A percentile compares a stretch with the other conserved stretches of the same genome.
Evolutionary conservation across 148 eudicot genomes (phyloP).

Genomic region (Dysphania ambrosioides): DNA sequence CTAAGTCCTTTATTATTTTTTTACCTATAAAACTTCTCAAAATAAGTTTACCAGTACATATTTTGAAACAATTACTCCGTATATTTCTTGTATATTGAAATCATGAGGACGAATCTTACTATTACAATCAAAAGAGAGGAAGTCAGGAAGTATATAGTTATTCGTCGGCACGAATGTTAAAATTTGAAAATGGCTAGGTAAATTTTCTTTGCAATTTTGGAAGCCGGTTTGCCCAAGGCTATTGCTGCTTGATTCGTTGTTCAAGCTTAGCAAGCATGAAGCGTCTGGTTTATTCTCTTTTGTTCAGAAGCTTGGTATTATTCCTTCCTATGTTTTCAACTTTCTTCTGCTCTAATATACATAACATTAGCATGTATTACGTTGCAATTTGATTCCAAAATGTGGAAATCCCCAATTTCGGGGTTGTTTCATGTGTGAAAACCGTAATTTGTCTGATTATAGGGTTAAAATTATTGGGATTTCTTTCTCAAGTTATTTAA

Average conservation of each 20-base stretch:
- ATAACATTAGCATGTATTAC: neutral
- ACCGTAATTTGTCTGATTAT: neutral
- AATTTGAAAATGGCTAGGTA: too few species aligned
- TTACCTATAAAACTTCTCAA: too few species aligned
- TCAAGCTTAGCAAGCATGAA: neutral
- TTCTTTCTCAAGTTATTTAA: neutral
- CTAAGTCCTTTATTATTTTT: too few species aligned
- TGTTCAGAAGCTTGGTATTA: neutral
- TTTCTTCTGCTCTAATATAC: neutral
- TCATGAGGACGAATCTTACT: too few species aligned
- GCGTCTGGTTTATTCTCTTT: neutral
- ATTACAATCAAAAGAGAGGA: too few species aligned
- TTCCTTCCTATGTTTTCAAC: neutral
- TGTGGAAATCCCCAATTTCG: neutral
- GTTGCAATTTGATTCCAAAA: neutral
- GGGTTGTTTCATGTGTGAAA: neutral
- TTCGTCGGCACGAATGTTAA: too few species aligned
- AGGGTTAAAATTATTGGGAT: neutral
- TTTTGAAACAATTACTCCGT: too few species aligned
- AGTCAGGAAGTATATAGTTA: too few species aligned
- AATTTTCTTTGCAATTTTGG: too few species aligned
- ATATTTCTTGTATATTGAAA: too few species aligned
- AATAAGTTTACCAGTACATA: too few species aligned
- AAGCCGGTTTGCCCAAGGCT: too few species aligned
- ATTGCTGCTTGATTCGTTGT: neutral